phyloP scores from a whole-genome alignment of 108 stramenopile genomes.

The Pseudonitzschia multistriata region DNA sequence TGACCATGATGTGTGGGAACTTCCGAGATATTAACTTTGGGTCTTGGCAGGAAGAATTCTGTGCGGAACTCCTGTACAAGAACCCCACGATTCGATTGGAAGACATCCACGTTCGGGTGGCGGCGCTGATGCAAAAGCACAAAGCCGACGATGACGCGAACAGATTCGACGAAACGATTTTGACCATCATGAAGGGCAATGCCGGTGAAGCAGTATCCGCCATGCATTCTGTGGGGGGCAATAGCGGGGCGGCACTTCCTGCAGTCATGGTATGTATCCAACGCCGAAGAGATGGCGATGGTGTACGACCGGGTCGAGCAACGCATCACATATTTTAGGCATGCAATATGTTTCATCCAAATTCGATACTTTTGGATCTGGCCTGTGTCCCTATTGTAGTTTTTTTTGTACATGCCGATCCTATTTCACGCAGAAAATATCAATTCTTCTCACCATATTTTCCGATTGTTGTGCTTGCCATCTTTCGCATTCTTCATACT shows the following conservation, averaged over 20 bases:
- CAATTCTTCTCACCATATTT: conserved; percentile 1
- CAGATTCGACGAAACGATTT: conserved; percentile 41
- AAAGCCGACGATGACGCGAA: background rate
- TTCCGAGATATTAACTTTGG: conserved; percentile 30
- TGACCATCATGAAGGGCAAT: conserved; percentile 74
- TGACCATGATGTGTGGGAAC: conserved; percentile 42
- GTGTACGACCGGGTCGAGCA: background rate
- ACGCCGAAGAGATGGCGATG: too few relatives aligned
- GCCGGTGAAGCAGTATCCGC: conserved; percentile 50
- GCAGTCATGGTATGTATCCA: conserved; percentile 64
- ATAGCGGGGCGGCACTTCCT: conserved; percentile 77
- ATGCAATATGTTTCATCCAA: too few relatives aligned
- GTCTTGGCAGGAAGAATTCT: conserved; percentile 61
- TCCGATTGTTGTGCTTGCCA: background rate
- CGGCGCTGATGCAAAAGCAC: conserved; percentile 45
- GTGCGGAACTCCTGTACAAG: conserved; percentile 67
- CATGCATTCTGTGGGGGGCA: conserved; percentile 60
- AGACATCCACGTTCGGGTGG: conserved; percentile 56
- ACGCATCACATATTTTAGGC: background rate
- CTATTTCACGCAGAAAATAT: background rate
- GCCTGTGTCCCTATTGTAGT: too few relatives aligned
- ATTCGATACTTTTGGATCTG: too few relatives aligned
- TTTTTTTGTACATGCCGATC: background rate
- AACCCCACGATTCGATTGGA: conserved; percentile 53
- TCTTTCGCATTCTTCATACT: background rate